Base-by-base conservation (phyloP, 2,329 filamentous ascomycete species). In the Purpureocillium takamizusanense region DNA sequence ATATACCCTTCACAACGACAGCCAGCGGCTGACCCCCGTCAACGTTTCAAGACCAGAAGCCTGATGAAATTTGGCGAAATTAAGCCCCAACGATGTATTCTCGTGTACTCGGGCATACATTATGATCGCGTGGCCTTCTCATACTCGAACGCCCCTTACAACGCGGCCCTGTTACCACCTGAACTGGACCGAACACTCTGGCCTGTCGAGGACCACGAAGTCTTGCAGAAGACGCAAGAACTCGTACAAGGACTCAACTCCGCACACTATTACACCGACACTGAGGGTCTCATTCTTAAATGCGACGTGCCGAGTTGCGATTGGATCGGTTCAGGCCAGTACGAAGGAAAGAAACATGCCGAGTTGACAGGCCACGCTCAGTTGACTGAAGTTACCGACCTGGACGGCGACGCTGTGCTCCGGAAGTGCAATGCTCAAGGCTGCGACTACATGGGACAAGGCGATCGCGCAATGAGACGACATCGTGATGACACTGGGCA, bases 61-160 rank as follows among this genome's bases (percentile, higher is more conserved):
- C 46, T 64, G 7, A 60, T 65, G 51, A 75, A 75, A 5, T 94
- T 90, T 62, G 94, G 94, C 47, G 85, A 92, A 54, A 78, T 78
- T 1, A 75, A 76, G 38, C 59, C 66, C 27, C 75, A 72, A 31
- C 73, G 86, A 7, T 89, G 86, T 52, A 78, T 95, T 18, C 67
- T 95, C 17, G 81, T 95, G 1, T 95, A 95, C 61, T 90, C 84
- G 0, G 88, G 88, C 3, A 92, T 95, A 36, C 89, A 95, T 58
- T 95, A 95, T 62, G 90, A 95, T 60, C 82, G 86, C 7, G 81
- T 95, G 42, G 87, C 85, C 1, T 77, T 94, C 47, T 81, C 78
- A 14, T 77, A 74, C 30, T 78, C 69, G 16, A 73, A 70, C 45
- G 71, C 62, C 47, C 77, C 75, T 4, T 69, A 70, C 48, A 70